Percentiles rank a stretch among this genome's conserved stretches.
Evolutionary conservation across 768 basidiomycete genomes (phyloP).

Genomic region (Chalciporus pseudorubinellus): DNA sequence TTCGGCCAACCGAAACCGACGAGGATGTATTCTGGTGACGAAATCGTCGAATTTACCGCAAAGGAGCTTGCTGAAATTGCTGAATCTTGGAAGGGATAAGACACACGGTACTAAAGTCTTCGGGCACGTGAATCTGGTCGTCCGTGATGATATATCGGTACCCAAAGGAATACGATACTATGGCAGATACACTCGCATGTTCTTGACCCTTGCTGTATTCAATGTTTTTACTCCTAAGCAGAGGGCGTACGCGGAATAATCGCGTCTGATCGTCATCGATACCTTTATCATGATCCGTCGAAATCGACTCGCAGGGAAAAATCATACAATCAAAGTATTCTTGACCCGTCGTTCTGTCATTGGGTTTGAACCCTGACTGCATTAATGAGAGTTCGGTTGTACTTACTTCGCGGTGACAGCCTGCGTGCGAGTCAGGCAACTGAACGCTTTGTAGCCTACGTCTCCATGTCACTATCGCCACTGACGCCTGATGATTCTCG

Average conservation of each 20-base stretch:
- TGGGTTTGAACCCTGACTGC: background rate
- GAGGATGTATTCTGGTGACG: constrained; percentile 11
- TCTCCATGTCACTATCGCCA: constrained; percentile 44
- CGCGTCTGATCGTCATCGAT: no score
- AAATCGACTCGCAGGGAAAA: no score
- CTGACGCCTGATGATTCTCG: constrained; percentile 17
- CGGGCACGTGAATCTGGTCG: no score
- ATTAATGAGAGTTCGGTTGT: background rate
- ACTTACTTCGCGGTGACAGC: background rate
- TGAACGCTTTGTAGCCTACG: constrained; percentile 11
- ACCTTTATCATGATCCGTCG: no score
- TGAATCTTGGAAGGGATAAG: background rate
- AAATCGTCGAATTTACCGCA: constrained; percentile 19
- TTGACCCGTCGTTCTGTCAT: background rate
- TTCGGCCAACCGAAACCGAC: background rate
- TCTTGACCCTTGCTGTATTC: no score
- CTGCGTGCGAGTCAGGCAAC: background rate
- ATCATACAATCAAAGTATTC: background rate
- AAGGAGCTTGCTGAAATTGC: background rate
- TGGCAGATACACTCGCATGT: no score
- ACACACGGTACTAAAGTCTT: background rate
- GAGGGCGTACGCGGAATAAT: no score
- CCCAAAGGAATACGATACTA: no score
- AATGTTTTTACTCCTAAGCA: no score
- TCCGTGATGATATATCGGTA: no score